Conservation (phyloP, 352 stramenopile genomes). For the Phytophthora agathidicida region DNA sequence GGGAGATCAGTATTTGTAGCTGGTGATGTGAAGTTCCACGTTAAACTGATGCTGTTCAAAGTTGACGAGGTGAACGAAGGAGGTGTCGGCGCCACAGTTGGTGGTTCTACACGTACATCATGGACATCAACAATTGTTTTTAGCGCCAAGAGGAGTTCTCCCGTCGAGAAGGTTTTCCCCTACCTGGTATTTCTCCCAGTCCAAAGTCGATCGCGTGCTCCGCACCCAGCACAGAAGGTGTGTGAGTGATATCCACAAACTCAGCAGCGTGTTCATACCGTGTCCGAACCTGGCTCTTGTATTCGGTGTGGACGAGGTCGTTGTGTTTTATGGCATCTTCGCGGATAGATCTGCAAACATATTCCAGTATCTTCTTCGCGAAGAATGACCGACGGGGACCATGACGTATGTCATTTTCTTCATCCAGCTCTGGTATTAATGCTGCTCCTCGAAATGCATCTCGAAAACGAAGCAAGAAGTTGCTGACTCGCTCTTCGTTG, state of each 20-base stretch:
- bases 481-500: conserved; percentile 52
- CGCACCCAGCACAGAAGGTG: conserved; percentile 39
- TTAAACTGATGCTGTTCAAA: conserved; percentile 52
- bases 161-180: no score
- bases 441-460: conserved; percentile 70
- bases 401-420: conserved; percentile 25
- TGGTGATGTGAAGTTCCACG: conserved; percentile 34
- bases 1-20: conserved; percentile 36
- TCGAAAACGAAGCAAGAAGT: conserved; percentile 64
- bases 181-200: conserved; percentile 49
- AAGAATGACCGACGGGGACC: conserved; percentile 23
- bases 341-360: conserved; percentile 42
- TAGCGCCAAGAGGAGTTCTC: no score
- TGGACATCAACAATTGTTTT: no score
- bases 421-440: conserved; percentile 25
- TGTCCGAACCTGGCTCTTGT: conserved; percentile 59
- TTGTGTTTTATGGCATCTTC: conserved; percentile 54
- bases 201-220: conserved; percentile 43
- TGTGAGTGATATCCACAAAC: conserved; percentile 68
- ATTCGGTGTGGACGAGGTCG: conserved; percentile 45
- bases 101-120: conserved; percentile 41
- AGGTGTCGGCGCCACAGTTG: conserved; percentile 31
- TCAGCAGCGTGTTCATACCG: conserved; percentile 61
- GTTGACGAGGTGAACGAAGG: conserved; percentile 45
- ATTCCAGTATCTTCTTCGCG: conserved; percentile 42